phyloP scores from a whole-genome alignment of 78 protist species.

The Dictyostelium brefeldianum region DNA sequence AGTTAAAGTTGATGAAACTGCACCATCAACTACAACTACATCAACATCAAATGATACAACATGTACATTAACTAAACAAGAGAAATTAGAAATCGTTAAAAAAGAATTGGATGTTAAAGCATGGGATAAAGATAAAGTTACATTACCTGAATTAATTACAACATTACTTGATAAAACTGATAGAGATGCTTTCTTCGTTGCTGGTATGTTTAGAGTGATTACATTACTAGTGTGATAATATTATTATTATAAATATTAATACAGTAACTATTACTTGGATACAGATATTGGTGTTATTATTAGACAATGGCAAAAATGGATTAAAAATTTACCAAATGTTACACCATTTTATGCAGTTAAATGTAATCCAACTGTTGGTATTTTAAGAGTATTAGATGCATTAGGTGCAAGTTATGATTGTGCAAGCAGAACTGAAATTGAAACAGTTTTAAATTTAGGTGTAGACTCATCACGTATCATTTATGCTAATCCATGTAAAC shows the following conservation, averaged over 20 bases:
- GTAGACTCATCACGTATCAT: conserved; percentile 88
- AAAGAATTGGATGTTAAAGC: conserved; percentile 64
- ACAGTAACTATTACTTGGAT: neutral
- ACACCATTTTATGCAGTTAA: conserved; percentile 95
- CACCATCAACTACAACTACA: neutral
- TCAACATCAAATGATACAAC: neutral
- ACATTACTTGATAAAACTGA: conserved; percentile 62
- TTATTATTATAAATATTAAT: neutral
- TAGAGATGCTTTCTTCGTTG: conserved; percentile 80
- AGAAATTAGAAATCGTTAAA: conserved; percentile 46
- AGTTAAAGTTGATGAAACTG: neutral
- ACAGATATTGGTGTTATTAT: conserved; percentile 59
- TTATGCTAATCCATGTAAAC: conserved; percentile 97
- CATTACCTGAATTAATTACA: conserved; percentile 45
- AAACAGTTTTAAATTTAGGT: conserved; percentile 76
- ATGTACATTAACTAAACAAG: neutral
- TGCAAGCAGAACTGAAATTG: conserved; percentile 91
- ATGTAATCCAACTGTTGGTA: conserved; percentile 90
- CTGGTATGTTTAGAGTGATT: no score
- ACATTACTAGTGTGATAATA: no score
- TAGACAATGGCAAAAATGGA: conserved; percentile 80
- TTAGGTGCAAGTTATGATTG: conserved; percentile 95
- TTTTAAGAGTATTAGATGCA: conserved; percentile 85
- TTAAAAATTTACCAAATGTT: conserved; percentile 88
- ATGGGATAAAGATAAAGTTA: conserved; percentile 23